Base-by-base conservation (phyloP, 768 basidiomycete species). In the Hypholoma fasciculare region DNA sequence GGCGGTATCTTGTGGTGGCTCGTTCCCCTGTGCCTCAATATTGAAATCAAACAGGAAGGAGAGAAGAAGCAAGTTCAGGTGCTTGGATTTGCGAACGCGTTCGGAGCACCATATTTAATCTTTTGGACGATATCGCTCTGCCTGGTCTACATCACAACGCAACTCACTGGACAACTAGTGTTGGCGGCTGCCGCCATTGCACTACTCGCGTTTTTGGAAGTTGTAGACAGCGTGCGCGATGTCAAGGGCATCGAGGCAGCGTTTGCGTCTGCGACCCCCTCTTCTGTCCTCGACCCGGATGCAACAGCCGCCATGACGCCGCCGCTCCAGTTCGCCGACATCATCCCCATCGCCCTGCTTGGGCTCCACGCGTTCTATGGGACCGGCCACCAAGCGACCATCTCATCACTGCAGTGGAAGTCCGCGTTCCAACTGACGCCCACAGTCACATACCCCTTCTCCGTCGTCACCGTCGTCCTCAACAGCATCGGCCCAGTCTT, bases 361-460 rank as follows among this genome's bases (percentile, higher is more conserved):
- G 89, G 87, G 0, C 72, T 90, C 39, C 82, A 92, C 49, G 72
- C 82, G 7, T 98, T 96, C 79, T 92, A 90, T 69, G 78, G 84
- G 0, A 98, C 96, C 0, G 96, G 97, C 2, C 97, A 99, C 66
- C 95, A 98, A 72, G 82, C 94, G 1, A 88, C 88, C 3, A 79
- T 98, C 39, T 82, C 93, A 1, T 90, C 92, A 2, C 83, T 99
- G 43, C 96, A 98, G 64, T 99, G 96, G 97, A 97, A 97, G 71
- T 75, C 89, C 1, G 96, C 91, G 7, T 99, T 98, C 72, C 70
- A 98, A 27, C 79, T 99, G 55, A 83, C 86, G 2, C 75, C 83
- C 3, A 84, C 79, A 0, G 76, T 94, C 44, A 76, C 73, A 11
- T 94, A 92, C 68, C 87, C 90, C 0, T 82, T 85, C 64, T 87